These are phyloP conservation scores for Triticum urartu DNA, from an alignment of 176 grass and related monocot species.

Conservation along the genomic window DNA sequence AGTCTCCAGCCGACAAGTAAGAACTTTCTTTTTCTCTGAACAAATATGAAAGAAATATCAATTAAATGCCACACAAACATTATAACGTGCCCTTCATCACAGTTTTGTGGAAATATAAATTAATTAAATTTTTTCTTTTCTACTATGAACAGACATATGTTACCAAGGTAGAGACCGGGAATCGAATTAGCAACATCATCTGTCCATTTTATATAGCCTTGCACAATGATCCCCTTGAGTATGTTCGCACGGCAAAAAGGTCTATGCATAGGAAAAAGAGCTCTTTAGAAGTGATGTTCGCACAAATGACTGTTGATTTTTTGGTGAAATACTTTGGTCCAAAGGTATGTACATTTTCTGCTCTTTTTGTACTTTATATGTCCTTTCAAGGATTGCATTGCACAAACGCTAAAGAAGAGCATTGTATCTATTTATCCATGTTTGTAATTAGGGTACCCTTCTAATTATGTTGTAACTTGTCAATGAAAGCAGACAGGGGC, in stretches of 20 bases:
- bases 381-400: too few relatives aligned
- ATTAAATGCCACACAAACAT: not conserved
- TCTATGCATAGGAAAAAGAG: not conserved
- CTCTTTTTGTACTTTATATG: too few relatives aligned
- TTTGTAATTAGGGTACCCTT: too few relatives aligned
- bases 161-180: not conserved
- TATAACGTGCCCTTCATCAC: not conserved
- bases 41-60: not conserved
- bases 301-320: not conserved
- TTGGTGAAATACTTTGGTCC: not conserved
- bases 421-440: too few relatives aligned
- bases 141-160: not conserved
- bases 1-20: not conserved
- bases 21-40: not conserved
- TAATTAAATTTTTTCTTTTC: not conserved
- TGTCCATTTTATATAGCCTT: not conserved
- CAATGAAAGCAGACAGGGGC: too few relatives aligned
- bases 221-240: not conserved
- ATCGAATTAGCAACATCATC: not conserved
- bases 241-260: not conserved
- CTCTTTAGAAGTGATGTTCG: not conserved
- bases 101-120: not conserved
- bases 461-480: too few relatives aligned
- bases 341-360: too few relatives aligned
- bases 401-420: too few relatives aligned